A percentile compares a stretch with the other conserved stretches of the same genome.
Conservation (phyloP, 116 monocot species). For the Posidonia oceanica region DNA sequence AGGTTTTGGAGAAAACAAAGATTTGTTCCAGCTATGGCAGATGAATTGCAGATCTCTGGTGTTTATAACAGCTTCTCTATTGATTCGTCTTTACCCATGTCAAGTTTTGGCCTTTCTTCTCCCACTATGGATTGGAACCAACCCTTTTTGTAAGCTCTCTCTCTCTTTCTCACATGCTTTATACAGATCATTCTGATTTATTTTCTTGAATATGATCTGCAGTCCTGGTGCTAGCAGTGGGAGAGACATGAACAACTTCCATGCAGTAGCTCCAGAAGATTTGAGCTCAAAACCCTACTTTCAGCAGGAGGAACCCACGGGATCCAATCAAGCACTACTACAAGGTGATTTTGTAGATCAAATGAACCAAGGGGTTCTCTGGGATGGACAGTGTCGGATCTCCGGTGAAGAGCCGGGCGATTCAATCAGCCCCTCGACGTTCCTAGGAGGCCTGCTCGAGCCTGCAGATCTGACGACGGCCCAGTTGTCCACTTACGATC, state of each 20-base stretch:
- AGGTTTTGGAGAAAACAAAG: no score
- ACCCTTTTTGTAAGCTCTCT: conserved; percentile 24
- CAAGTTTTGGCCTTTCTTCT: conserved; percentile 20
- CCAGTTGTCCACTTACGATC: no score
- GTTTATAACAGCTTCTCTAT: neutral
- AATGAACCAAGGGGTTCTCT: no score
- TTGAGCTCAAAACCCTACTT: conserved; percentile 18
- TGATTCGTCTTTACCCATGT: conserved; percentile 17
- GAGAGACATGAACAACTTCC: conserved; percentile 17
- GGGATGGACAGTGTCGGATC: no score
- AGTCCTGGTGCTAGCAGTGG: neutral
- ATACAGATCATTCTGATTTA: neutral
- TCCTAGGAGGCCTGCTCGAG: no score
- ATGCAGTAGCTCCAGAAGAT: conserved; percentile 38
- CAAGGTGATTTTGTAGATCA: no score
- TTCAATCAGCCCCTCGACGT: no score
- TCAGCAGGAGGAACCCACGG: conserved; percentile 7
- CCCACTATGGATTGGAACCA: conserved; percentile 44
- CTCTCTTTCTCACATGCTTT: neutral
- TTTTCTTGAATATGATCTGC: no score
- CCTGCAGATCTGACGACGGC: no score
- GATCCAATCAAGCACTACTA: conserved; percentile 13
- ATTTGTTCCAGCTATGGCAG: no score
- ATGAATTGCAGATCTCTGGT: no score
- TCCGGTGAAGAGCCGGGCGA: no score